Conservation (phyloP, 805 yeast species). For the Starmerella khaoyaiensis region DNA sequence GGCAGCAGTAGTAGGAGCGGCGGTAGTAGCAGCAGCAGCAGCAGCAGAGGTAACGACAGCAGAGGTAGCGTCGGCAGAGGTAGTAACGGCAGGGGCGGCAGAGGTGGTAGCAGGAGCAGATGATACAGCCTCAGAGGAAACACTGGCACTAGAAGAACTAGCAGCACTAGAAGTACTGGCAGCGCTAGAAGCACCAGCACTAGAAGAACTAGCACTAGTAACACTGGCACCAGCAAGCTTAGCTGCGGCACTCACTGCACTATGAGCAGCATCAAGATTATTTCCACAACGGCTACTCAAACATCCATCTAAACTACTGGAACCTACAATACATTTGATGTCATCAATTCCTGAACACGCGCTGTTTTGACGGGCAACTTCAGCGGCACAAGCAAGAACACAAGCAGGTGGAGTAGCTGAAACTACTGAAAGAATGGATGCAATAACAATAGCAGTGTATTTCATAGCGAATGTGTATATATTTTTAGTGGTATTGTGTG, state of each 20-base stretch:
- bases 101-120: constrained; percentile 6
- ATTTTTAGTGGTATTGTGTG: not conserved
- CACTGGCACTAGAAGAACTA: constrained; percentile 4
- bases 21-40: constrained; percentile 2
- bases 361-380: constrained; percentile 34
- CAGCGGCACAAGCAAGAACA: constrained; percentile 73
- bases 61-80: constrained; percentile 5
- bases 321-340: constrained; percentile 52
- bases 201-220: constrained; percentile 2
- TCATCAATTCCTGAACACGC: constrained; percentile 40
- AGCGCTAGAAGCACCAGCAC: constrained; percentile 9
- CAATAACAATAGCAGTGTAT: constrained; percentile 29
- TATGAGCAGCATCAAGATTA: constrained; percentile 46
- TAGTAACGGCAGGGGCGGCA: constrained; percentile 8
- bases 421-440: constrained; percentile 24
- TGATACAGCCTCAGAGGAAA: constrained; percentile 6
- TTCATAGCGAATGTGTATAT: no score
- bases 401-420: constrained; percentile 76
- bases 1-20: constrained; percentile 1
- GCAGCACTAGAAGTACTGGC: constrained; percentile 6
- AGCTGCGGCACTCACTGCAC: constrained; percentile 36
- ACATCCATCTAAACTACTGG: constrained; percentile 46
- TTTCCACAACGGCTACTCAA: constrained; percentile 57
- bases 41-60: constrained; percentile 6
- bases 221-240: constrained; percentile 11